Conservation (phyloP, 2,329 filamentous ascomycete species). For the Colletotrichum spinosum region DNA sequence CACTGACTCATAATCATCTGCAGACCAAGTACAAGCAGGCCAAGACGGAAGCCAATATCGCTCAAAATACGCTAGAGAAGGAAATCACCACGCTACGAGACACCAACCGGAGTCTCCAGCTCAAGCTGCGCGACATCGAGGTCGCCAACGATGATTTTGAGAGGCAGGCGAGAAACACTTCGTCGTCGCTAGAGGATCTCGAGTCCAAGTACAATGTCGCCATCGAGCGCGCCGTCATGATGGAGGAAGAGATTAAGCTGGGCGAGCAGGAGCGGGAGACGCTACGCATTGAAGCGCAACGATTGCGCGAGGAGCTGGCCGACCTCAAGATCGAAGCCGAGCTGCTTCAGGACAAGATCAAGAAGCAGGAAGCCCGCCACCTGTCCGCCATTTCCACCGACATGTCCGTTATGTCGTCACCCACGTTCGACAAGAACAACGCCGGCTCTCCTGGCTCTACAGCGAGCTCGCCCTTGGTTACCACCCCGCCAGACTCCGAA, state of each 20-base stretch:
- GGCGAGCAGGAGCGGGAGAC: slow-evolving; percentile 92
- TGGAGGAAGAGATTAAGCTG: slow-evolving; percentile 93
- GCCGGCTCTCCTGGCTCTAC: slow-evolving; percentile 83
- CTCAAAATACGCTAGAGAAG: slow-evolving; percentile 90
- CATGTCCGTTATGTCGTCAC: slow-evolving; percentile 74
- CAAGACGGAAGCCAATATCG: slow-evolving; percentile 86
- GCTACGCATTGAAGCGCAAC: slow-evolving; percentile 90
- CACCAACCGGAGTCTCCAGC: slow-evolving; percentile 80
- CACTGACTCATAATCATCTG: slow-evolving; percentile 32
- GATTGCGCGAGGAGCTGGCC: slow-evolving; percentile 88
- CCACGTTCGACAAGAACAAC: slow-evolving; percentile 77
- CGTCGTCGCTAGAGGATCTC: slow-evolving; percentile 94
- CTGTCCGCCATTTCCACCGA: slow-evolving; percentile 71
- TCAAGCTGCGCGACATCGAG: slow-evolving; percentile 92
- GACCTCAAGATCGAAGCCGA: slow-evolving; percentile 96
- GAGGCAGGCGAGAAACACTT: slow-evolving; percentile 93
- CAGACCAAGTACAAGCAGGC: slow-evolving; percentile 97
- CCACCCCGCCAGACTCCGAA: slow-evolving; percentile 78
- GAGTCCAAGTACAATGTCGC: slow-evolving; percentile 97
- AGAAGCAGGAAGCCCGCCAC: slow-evolving; percentile 72
- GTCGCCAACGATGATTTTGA: slow-evolving; percentile 99
- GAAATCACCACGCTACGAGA: slow-evolving; percentile 95
- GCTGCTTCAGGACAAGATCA: slow-evolving; percentile 93
- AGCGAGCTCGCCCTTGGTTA: slow-evolving; percentile 90
- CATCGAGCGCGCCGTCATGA: slow-evolving; percentile 90